Evolutionary conservation across 202 grass and related monocot species (phyloP).

Genomic region (Thinopyrum obtusiflorum): DNA sequence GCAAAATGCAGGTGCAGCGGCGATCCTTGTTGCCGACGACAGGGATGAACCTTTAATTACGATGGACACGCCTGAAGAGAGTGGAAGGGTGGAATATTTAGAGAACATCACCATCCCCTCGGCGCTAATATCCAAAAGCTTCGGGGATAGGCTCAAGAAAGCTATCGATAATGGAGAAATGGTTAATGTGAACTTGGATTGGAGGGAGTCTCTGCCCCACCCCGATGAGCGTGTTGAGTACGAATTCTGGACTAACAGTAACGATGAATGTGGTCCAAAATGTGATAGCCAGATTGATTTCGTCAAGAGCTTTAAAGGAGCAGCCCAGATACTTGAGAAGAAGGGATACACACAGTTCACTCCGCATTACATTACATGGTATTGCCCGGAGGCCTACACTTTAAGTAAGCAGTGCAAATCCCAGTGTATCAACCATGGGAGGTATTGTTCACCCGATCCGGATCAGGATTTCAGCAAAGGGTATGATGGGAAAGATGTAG

Average conservation of each 20-base stretch:
- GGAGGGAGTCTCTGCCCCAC: slow-evolving; percentile 84
- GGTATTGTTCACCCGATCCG: slow-evolving; percentile 79
- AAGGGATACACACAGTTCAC: slow-evolving; percentile 86
- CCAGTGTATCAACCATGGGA: slow-evolving; percentile 82
- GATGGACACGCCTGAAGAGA: slow-evolving; percentile 83
- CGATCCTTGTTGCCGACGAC: slow-evolving; percentile 78
- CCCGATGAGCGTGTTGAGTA: slow-evolving; percentile 90
- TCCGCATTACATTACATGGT: slow-evolving; percentile 96
- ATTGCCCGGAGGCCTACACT: slow-evolving; percentile 79
- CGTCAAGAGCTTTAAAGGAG: slow-evolving; percentile 85
- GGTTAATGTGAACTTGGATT: slow-evolving; percentile 95
- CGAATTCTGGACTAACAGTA: slow-evolving; percentile 92
- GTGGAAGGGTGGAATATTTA: slow-evolving; percentile 40
- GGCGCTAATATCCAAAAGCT: slow-evolving; percentile 72
- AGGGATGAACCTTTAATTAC: slow-evolving; percentile 82
- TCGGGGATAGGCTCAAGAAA: slow-evolving; percentile 78
- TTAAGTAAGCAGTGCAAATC: slow-evolving; percentile 84
- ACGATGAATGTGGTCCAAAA: slow-evolving; percentile 89
- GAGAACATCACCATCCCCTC: slow-evolving; percentile 90
- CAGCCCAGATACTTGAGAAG: slow-evolving; percentile 83
- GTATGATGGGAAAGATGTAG: slow-evolving; percentile 95
- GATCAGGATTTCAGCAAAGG: slow-evolving; percentile 97
- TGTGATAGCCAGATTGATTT: slow-evolving; percentile 92
- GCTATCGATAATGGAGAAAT: slow-evolving; percentile 74
- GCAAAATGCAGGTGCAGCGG: slow-evolving; percentile 72